phyloP scores from a whole-genome alignment of 768 basidiomycete species.

The Agrocybe praecox region DNA sequence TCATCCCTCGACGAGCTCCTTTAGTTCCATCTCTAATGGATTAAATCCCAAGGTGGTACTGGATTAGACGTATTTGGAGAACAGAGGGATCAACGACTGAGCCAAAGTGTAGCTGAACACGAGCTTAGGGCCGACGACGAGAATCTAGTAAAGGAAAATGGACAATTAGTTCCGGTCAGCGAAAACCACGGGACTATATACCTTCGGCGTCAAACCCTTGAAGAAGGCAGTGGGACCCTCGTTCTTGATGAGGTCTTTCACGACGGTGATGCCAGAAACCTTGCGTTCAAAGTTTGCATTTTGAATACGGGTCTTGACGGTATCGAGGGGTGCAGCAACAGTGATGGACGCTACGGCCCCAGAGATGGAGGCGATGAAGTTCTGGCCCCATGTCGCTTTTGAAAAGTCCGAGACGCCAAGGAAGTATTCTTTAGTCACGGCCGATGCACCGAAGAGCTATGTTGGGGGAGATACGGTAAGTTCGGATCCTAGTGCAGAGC shows the following conservation, averaged over 20 bases:
- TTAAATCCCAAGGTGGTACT: not conserved
- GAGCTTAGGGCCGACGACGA: slow-evolving; percentile 96
- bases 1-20: too few relatives aligned
- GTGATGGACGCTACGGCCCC: slow-evolving; percentile 96
- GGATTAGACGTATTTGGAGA: slow-evolving; percentile 77
- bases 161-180: slow-evolving; percentile 21
- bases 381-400: slow-evolving; percentile 95
- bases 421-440: slow-evolving; percentile 90
- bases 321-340: slow-evolving; percentile 93
- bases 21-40: too few relatives aligned
- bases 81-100: slow-evolving; percentile 92
- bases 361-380: slow-evolving; percentile 93
- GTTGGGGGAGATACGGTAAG: not conserved
- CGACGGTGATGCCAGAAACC: slow-evolving; percentile 76
- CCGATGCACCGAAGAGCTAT: slow-evolving; percentile 98
- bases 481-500: not conserved
- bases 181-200: slow-evolving; percentile 30
- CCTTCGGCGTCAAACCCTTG: slow-evolving; percentile 98
- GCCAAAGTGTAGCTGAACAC: slow-evolving; percentile 98
- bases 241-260: slow-evolving; percentile 83
- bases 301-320: slow-evolving; percentile 97
- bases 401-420: slow-evolving; percentile 90
- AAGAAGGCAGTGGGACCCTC: slow-evolving; percentile 88
- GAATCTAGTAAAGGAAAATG: slow-evolving; percentile 53
- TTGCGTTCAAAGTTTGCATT: slow-evolving; percentile 96